Conservation (phyloP, 768 basidiomycete species). For the Agaricus blazei region DNA sequence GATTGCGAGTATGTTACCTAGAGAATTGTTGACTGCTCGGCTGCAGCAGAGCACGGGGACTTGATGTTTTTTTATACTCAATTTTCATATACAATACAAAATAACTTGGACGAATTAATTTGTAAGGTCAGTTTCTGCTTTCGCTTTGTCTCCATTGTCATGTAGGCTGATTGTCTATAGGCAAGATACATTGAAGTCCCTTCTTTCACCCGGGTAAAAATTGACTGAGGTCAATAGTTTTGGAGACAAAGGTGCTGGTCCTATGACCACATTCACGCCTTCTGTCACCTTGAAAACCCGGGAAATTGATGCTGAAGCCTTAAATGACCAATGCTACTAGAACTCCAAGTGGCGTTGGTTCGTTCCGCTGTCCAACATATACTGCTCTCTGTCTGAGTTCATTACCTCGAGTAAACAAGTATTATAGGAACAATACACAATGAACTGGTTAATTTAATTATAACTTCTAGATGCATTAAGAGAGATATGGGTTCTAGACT, state of each 20-base stretch:
- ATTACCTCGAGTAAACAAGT: no score
- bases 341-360: constrained; percentile 38
- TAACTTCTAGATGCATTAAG: no score
- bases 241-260: constrained; percentile 32
- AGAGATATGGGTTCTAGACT: no score
- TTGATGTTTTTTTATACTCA: not conserved
- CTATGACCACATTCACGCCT: constrained; percentile 22
- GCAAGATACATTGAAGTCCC: not conserved
- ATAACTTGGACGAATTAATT: not conserved
- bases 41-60: constrained; percentile 18
- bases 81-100: not conserved
- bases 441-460: not conserved
- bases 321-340: constrained; percentile 42
- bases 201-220: constrained; percentile 2
- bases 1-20: constrained; percentile 32
- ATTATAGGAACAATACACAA: no score
- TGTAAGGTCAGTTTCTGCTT: not conserved
- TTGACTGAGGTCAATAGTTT: not conserved
- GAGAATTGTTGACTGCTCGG: constrained; percentile 24
- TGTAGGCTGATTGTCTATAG: not conserved
- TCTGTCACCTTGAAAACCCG: constrained; percentile 30
- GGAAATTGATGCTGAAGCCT: constrained; percentile 50
- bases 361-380: constrained; percentile 66
- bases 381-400: not conserved
- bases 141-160: not conserved